Base-by-base conservation (phyloP, 768 basidiomycete genomes). In the Pulveroboletus sp. region DNA sequence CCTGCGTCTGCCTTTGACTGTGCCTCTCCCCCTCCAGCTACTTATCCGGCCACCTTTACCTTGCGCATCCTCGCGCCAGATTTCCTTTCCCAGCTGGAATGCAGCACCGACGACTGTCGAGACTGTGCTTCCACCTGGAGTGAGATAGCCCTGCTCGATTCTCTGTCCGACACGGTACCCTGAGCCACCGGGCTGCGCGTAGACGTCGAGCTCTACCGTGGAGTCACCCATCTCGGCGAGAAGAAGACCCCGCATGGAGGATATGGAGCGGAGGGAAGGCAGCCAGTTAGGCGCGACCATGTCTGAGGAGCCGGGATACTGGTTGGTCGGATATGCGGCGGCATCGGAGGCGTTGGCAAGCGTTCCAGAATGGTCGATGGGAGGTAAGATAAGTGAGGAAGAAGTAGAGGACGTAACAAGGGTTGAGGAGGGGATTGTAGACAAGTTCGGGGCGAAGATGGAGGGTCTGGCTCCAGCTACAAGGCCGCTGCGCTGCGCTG, bases 211-310 rank as follows among this genome's bases (percentile, higher is more conserved):
- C 57, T 74, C 69, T 24, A 79, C 73, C 71, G 76, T 75, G 9
- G 68, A 63, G 39, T 71, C 76, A 11, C 78, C 78, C 11, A 64
- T 60, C 58, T 80, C 78, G 12, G 76, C 80, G 17, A 67, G 67
- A 33, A 73, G 61, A 5, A 79, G 69, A 32, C 76, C 79, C 27
- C 65, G 65, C 76, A 80, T 80, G 40, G 73, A 69, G 7, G 66
- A 59, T 35, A 56, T 51, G 33, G 73, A 74, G 24, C 69, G 63
- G 40, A 72, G 55, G 26, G 58, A 53, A 10, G 65, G 70, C 50
- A 57, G 21, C 56, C 62, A 56, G 51, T 24, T 50, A 37, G 54
- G 40, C 3, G 38, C 5, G 46, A 33, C 17, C 17, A 42, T 4
- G 38, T 52, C 56, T 8, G 51, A 52, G 26, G 50, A 33, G 21